Evolutionary conservation across 352 stramenopile genomes (phyloP).

Genomic region (Blastocystis sp.): DNA sequence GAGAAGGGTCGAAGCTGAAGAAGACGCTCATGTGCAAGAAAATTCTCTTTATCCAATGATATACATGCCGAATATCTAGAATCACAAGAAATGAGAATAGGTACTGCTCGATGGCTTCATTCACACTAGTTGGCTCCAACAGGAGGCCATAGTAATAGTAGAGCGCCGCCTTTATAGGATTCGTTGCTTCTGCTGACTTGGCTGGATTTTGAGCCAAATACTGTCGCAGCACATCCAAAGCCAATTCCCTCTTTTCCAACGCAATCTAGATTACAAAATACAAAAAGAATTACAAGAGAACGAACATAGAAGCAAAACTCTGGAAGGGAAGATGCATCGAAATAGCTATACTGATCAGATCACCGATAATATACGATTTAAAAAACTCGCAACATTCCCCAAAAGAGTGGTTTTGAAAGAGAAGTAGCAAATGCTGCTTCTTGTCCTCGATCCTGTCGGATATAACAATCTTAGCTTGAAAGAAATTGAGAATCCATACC

Average conservation of each 20-base stretch:
- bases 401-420: not conserved
- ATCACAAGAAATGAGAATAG: not conserved
- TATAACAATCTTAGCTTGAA: not conserved
- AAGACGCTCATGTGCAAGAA: not conserved
- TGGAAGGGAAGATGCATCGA: not conserved
- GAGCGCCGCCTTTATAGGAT: not conserved
- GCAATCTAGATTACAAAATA: not conserved
- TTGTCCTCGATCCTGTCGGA: not conserved
- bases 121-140: not conserved
- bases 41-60: not conserved
- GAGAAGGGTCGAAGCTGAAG: not conserved
- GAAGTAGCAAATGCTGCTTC: not conserved
- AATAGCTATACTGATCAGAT: not conserved
- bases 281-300: not conserved
- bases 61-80: not conserved
- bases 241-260: not conserved
- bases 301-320: not conserved
- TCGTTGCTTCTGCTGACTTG: not conserved
- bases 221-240: not conserved
- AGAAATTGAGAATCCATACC: not conserved
- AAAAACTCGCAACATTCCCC: not conserved
- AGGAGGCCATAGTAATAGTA: not conserved
- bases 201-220: not conserved
- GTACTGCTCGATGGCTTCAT: not conserved
- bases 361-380: not conserved